Conservation (phyloP, 148 eudicot species). For the Camellia japonica region DNA sequence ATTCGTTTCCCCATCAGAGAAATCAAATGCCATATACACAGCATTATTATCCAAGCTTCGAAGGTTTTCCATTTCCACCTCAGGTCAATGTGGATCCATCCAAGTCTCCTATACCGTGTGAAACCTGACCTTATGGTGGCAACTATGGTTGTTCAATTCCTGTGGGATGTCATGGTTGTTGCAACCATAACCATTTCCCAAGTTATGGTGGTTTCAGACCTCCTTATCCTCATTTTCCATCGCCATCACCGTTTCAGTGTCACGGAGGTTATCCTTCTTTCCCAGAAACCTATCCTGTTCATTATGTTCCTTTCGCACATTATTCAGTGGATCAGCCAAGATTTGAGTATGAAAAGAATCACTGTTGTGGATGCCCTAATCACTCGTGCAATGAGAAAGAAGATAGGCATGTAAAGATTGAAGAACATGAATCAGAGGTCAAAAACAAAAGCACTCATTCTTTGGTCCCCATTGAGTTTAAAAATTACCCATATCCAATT, state of each 20-base stretch:
- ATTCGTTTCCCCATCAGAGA: conserved; percentile 30
- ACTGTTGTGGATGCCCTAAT: conserved; percentile 60
- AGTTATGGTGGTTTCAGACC: conserved; percentile 33
- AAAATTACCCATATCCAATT: conserved; percentile 33
- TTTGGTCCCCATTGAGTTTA: conserved; percentile 31
- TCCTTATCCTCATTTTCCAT: conserved; percentile 39
- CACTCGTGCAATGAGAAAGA: conserved; percentile 32
- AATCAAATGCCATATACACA: conserved; percentile 30
- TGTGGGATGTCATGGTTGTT: conserved; percentile 41
- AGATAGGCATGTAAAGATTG: conserved; percentile 39
- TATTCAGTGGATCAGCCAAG: conserved; percentile 43
- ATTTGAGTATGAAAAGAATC: conserved; percentile 49
- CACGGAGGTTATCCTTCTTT: conserved; percentile 35
- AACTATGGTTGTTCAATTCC: conserved; percentile 35
- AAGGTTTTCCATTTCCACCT: conserved; percentile 18
- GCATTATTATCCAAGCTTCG: conserved; percentile 29
- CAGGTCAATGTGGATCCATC: conserved; percentile 27
- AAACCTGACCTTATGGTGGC: conserved; percentile 34
- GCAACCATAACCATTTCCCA: conserved; percentile 34
- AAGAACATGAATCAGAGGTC: conserved; percentile 41
- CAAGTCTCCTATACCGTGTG: conserved; percentile 20
- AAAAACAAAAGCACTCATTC: conserved; percentile 26
- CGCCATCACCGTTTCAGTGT: conserved; percentile 22
- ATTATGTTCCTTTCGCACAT: conserved; percentile 41
- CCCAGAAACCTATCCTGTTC: conserved; percentile 35